Conservation (phyloP, 768 basidiomycete species). For the Mycena olivaceomarginata region DNA sequence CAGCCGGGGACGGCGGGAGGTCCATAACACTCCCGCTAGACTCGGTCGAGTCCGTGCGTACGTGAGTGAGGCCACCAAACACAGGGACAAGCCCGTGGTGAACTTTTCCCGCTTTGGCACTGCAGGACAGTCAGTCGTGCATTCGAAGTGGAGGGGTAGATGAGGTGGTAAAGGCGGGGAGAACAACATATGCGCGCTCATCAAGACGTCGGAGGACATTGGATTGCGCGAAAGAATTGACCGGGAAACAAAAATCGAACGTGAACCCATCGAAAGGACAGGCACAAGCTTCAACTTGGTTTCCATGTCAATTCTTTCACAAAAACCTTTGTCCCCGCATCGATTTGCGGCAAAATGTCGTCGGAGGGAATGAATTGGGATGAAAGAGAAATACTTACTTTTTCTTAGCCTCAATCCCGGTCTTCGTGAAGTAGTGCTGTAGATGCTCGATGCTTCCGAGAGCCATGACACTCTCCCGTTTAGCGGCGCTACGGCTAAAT, state of each 20-base stretch:
- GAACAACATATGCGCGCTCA: constrained; percentile 40
- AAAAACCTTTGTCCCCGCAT: constrained; percentile 34
- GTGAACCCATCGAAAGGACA: constrained; percentile 16
- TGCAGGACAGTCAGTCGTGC: constrained; percentile 42
- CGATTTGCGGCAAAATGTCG: constrained; percentile 32
- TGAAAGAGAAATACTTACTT: constrained; percentile 69
- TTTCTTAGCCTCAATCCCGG: constrained; percentile 83
- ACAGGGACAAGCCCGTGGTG: constrained; percentile 84
- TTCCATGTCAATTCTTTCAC: constrained; percentile 45
- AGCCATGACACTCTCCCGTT: constrained; percentile 95
- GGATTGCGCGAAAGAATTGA: constrained; percentile 42
- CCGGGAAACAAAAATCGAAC: constrained; percentile 42
- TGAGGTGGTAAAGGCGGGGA: not conserved
- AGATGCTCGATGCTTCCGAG: constrained; percentile 97
- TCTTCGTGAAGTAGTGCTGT: constrained; percentile 96
- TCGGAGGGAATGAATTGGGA: not conserved
- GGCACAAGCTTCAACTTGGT: constrained; percentile 31
- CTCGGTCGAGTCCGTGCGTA: constrained; percentile 64
- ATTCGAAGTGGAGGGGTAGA: constrained; percentile 15
- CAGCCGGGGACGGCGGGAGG: constrained; percentile 82
- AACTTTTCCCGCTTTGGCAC: constrained; percentile 65
- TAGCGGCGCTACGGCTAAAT: constrained; percentile 93
- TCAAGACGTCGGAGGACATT: constrained; percentile 14
- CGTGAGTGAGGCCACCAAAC: constrained; percentile 75
- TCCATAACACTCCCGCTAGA: constrained; percentile 57